Evolutionary conservation across 2,329 filamentous ascomycete species (phyloP).

Genomic region (Macrophomina phaseolina): DNA sequence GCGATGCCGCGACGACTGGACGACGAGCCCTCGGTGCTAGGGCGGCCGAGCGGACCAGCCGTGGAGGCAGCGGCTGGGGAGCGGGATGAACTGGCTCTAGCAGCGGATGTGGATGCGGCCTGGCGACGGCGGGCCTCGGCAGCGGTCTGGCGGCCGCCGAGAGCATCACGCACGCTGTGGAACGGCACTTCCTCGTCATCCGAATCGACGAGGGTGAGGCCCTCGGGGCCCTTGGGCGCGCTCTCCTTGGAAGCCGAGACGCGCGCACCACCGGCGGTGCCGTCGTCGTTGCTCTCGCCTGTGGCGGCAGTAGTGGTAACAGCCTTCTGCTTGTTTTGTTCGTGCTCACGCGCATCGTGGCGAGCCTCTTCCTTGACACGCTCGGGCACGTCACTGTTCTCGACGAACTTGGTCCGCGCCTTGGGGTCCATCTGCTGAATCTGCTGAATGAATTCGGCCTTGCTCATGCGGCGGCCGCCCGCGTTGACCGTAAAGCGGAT

Average conservation of each 20-base stretch:
- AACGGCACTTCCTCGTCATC: conserved; percentile 54
- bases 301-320: not conserved
- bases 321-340: conserved; percentile 34
- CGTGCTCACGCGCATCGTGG: conserved; percentile 46
- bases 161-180: conserved; percentile 50
- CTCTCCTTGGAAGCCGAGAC: conserved; percentile 16
- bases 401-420: conserved; percentile 59
- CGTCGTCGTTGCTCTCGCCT: not conserved
- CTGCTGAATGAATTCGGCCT: conserved; percentile 78
- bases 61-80: conserved; percentile 36
- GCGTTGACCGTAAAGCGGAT: conserved; percentile 79
- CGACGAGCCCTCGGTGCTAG: conserved; percentile 1
- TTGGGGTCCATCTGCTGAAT: conserved; percentile 74
- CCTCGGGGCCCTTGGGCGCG: conserved; percentile 40
- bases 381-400: conserved; percentile 55
- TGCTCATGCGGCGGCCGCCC: conserved; percentile 76
- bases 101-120: conserved; percentile 34
- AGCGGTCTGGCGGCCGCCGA: conserved; percentile 40
- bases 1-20: not conserved
- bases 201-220: conserved; percentile 52
- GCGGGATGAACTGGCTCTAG: not conserved
- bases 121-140: conserved; percentile 52
- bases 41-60: conserved; percentile 42
- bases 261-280: not conserved
- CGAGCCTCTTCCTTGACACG: conserved; percentile 54